Conservation (phyloP, 495 filamentous ascomycete species). For the Penicillium argentinense region DNA sequence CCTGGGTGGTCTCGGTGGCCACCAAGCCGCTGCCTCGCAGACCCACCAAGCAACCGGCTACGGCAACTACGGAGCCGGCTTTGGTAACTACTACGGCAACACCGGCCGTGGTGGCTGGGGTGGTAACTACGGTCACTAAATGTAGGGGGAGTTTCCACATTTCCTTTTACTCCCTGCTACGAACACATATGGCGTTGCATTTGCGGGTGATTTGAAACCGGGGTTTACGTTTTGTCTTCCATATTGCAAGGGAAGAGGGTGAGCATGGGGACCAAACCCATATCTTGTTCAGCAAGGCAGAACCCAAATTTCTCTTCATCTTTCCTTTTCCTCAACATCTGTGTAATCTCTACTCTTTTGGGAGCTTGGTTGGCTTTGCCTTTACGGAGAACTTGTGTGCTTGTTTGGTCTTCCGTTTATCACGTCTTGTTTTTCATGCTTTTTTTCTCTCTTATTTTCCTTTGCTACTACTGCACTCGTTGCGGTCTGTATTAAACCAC, state of each 20-base stretch:
- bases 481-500: conserved; percentile 37
- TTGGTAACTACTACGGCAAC: conserved; percentile 69
- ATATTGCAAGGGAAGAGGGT: conserved; percentile 8
- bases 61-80: conserved; percentile 50
- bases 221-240: conserved; percentile 26
- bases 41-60: conserved; percentile 56
- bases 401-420: conserved; percentile 20
- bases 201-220: conserved; percentile 33
- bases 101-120: not conserved
- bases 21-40: conserved; percentile 58
- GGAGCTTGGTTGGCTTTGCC: conserved; percentile 46
- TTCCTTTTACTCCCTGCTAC: conserved; percentile 11
- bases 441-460: conserved; percentile 19
- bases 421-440: conserved; percentile 17
- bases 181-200: conserved; percentile 41
- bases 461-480: conserved; percentile 28
- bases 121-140: conserved; percentile 57
- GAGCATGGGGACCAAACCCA: not conserved
- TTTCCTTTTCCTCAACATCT: conserved; percentile 33
- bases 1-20: conserved; percentile 68
- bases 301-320: conserved; percentile 29
- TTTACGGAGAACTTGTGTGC: conserved; percentile 19
- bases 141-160: conserved; percentile 7
- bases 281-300: conserved; percentile 22
- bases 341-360: conserved; percentile 50